Evolutionary conservation across 306 rosid species (phyloP).

Genomic region (Pueraria montana): DNA sequence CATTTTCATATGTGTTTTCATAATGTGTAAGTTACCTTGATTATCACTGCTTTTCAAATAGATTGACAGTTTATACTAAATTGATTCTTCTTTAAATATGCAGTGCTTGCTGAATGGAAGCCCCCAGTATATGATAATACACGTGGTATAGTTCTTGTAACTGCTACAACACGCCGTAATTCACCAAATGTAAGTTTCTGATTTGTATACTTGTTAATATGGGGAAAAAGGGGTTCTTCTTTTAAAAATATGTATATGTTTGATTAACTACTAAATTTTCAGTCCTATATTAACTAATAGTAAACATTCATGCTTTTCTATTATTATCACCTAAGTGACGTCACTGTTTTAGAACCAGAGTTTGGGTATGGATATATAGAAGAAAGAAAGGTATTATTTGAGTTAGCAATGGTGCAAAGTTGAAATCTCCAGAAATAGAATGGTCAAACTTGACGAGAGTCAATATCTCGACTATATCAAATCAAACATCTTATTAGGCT

Average conservation of each 20-base stretch:
- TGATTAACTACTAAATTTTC: neutral
- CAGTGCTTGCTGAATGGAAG: conserved; percentile 95
- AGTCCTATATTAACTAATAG: neutral
- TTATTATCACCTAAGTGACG: neutral
- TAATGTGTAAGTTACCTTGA: neutral
- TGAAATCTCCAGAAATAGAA: neutral
- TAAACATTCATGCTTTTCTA: conserved; percentile 1
- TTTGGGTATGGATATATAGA: neutral
- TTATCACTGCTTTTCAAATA: neutral
- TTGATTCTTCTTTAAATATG: conserved; percentile 35
- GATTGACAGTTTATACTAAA: neutral
- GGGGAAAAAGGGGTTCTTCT: neutral
- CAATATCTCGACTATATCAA: conserved; percentile 1
- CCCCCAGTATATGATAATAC: conserved; percentile 90
- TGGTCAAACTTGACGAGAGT: neutral
- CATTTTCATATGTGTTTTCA: neutral
- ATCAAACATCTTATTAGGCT: neutral
- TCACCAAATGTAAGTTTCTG: conserved; percentile 80
- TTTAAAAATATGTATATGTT: neutral
- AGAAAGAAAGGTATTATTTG: neutral
- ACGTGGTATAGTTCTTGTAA: conserved; percentile 73
- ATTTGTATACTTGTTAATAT: neutral
- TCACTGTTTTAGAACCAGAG: neutral
- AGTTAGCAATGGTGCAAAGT: neutral
- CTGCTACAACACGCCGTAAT: conserved; percentile 88